Conservation (phyloP, 2,329 filamentous ascomycete species). For the Clarireedia sp. region DNA sequence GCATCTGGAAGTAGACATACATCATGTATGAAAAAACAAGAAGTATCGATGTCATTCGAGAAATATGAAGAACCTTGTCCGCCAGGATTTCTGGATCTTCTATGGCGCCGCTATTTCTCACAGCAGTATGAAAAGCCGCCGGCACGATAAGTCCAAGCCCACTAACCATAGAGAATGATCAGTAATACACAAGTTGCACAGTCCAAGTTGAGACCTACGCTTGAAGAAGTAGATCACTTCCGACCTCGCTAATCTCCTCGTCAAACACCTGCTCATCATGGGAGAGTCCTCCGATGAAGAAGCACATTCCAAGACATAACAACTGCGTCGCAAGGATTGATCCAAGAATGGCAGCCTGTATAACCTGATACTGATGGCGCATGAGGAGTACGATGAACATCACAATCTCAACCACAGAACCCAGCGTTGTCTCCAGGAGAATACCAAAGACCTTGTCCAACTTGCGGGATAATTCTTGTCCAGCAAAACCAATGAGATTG, state of each 20-base stretch:
- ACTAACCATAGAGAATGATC: constrained; percentile 22
- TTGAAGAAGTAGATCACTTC: constrained; percentile 67
- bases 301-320: constrained; percentile 71
- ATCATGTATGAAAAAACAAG: constrained; percentile 61
- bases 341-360: constrained; percentile 75
- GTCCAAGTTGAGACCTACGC: constrained; percentile 45
- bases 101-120: constrained; percentile 25
- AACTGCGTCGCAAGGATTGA: constrained; percentile 77
- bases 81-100: constrained; percentile 33
- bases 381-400: constrained; percentile 69
- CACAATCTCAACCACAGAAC: constrained; percentile 73
- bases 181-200: constrained; percentile 5
- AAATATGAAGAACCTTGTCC: constrained; percentile 53
- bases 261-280: constrained; percentile 65
- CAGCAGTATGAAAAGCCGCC: constrained; percentile 41
- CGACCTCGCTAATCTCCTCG: constrained; percentile 69
- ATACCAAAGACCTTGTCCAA: constrained; percentile 65
- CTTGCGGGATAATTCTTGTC: constrained; percentile 64
- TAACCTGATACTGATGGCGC: constrained; percentile 51
- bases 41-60: constrained; percentile 61
- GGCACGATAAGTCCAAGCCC: constrained; percentile 40
- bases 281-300: constrained; percentile 65
- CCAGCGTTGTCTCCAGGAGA: constrained; percentile 54
- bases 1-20: constrained; percentile 64
- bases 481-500: constrained; percentile 68